Base-by-base conservation (phyloP, 2,329 filamentous ascomycete species). In the Aspergillus clavatus region DNA sequence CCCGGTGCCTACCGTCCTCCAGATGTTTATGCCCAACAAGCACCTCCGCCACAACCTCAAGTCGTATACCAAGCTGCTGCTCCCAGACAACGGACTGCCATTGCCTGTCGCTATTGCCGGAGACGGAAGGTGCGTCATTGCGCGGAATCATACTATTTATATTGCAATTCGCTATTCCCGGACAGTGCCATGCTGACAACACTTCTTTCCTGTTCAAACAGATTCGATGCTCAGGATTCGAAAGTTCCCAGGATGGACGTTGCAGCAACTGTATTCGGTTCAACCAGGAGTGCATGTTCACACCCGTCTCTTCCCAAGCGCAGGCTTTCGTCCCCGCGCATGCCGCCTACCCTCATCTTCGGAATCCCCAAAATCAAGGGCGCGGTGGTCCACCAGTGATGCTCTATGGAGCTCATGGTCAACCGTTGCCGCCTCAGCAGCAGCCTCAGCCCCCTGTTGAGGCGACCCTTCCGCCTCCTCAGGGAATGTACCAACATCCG, bases 141-240 rank as follows among this genome's bases (percentile, higher is more conserved):
- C 23, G 22, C n/a, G n/a, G n/a, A 7, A 7, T 19, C 23, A 26
- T 7, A 45, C 38, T 38, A 21, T 24, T 23, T 16, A 26, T 19
- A n/a, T 10, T 37, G 21, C 10, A 12, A 12, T 36, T 35, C 12
- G 31, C 12, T 36, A 27, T 8, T 12, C 18, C 14, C 21, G 21
- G 16, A 22, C n/a, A 28, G 33, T 55, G 16, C 12, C 36, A 11
- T 16, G 33, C 46, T 55, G 39, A 52, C 45, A 19, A 14, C 31
- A n/a, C 12, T 28, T 23, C 4, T 31, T 40, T 18, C 8, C 23
- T 11, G 35, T 18, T 37, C 40, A 49, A 48, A 46, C 65, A 87
- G 84, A 87, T 87, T 64, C 82, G 84, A 48, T 88, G 84, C 72
- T 87, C 84, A 3, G 84, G 84, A 22, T 88, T 87, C 62, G 84